Percentiles rank a stretch among this genome's conserved stretches.
phyloP scores from a whole-genome alignment of 78 protist genomes.

The Bodo saltans region DNA sequence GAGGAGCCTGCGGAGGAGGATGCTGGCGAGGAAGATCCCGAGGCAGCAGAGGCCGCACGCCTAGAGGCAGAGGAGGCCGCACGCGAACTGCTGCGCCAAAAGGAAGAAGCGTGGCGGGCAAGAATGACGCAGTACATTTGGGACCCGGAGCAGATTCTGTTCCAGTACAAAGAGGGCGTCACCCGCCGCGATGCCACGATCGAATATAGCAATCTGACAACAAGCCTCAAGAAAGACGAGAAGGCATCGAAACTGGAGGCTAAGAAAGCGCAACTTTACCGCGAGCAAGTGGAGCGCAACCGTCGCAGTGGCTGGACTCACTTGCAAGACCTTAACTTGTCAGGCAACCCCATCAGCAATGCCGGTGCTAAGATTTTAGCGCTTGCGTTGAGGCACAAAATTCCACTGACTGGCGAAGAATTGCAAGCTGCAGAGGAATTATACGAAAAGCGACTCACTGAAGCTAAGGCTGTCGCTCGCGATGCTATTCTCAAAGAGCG shows the following conservation, averaged over 20 bases:
- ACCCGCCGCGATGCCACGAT: background rate
- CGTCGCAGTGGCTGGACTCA: conserved; percentile 12
- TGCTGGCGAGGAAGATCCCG: background rate
- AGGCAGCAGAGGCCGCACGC: too few relatives aligned
- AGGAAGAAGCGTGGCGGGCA: background rate
- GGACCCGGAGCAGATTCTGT: background rate
- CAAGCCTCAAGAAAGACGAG: background rate
- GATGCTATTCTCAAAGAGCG: too few relatives aligned
- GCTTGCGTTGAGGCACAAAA: background rate
- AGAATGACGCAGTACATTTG: background rate
- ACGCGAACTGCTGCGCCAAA: background rate
- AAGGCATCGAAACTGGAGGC: background rate
- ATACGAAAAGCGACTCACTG: too few relatives aligned
- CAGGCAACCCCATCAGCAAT: background rate
- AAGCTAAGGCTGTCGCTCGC: too few relatives aligned
- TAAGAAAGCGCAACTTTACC: background rate
- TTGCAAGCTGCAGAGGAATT: background rate
- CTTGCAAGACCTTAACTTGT: background rate
- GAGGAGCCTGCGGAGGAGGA: background rate
- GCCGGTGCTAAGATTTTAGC: background rate
- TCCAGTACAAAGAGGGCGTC: background rate
- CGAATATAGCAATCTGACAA: background rate
- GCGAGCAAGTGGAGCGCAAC: background rate
- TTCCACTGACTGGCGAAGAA: conserved; percentile 15
- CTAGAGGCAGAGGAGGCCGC: background rate